These are phyloP conservation scores for Ceratocystis ficicola DNA, from an alignment of 2,329 filamentous ascomycete genomes.

Conservation along the genomic window DNA sequence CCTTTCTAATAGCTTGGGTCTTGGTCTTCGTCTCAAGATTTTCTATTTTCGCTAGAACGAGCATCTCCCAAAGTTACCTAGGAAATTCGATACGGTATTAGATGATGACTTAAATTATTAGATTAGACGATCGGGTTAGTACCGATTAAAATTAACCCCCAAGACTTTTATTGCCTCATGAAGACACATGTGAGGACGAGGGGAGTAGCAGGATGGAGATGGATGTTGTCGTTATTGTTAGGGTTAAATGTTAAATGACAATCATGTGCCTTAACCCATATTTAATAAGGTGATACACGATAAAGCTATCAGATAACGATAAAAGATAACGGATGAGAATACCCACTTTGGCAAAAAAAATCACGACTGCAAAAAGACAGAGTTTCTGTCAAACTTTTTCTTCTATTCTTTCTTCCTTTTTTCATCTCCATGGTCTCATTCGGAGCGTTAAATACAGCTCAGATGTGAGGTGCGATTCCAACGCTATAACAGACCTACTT, in stretches of 20 bases:
- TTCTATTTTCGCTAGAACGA: too few species aligned
- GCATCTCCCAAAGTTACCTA: too few species aligned
- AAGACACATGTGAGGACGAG: not conserved
- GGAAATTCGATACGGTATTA: too few species aligned
- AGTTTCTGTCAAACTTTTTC: not conserved
- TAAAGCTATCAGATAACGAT: not conserved
- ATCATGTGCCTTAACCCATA: not conserved
- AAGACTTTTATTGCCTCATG: not conserved
- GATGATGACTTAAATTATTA: not conserved
- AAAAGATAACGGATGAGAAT: not conserved
- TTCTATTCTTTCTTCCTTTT: not conserved
- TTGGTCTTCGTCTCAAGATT: not conserved
- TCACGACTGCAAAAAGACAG: constrained; percentile 9
- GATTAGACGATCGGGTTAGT: not conserved
- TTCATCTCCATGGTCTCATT: not conserved
- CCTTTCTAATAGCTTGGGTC: not conserved
- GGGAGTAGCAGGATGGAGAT: not conserved
- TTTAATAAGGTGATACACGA: not conserved
- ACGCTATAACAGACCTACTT: not conserved
- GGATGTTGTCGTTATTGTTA: not conserved
- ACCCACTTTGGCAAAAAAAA: constrained; percentile 7
- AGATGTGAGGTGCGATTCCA: not conserved
- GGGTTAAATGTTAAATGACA: not conserved
- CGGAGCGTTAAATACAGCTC: too few species aligned
- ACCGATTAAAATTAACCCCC: not conserved